A percentile compares a stretch with the other conserved stretches of the same genome.
Evolutionary conservation across 2,329 filamentous ascomycete species (phyloP).

Genomic region (Sporothrix sp.): DNA sequence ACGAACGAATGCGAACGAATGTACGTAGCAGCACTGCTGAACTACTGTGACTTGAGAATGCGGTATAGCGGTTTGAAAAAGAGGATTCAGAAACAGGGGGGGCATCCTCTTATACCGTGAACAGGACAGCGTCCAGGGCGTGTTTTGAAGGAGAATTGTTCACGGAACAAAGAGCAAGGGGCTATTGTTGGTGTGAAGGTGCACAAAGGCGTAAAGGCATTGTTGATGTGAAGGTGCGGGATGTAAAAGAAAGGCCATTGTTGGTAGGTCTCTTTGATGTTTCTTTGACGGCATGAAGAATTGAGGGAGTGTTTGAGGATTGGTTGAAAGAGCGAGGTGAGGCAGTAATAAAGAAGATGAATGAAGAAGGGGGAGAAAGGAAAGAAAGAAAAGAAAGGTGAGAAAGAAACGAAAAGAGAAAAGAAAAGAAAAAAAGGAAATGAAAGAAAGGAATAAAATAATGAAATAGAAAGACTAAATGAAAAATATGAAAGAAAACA

Average conservation of each 20-base stretch:
- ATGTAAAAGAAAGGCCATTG: too few species aligned
- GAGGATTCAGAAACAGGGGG: neutral
- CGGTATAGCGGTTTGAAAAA: neutral
- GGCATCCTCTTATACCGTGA: slow-evolving; percentile 6
- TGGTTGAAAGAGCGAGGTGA: too few species aligned
- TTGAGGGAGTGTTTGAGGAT: too few species aligned
- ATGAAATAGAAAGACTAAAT: neutral
- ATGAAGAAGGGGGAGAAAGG: neutral
- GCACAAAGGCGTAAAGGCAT: neutral
- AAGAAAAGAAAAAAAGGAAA: neutral
- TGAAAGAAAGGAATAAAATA: neutral
- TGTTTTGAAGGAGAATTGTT: neutral
- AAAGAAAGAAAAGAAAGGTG: neutral
- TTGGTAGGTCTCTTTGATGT: neutral
- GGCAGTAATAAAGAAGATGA: neutral
- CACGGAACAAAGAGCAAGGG: slow-evolving; percentile 1
- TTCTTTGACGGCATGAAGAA: too few species aligned
- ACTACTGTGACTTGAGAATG: too few species aligned
- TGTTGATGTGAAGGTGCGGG: too few species aligned
- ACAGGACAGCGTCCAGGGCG: neutral
- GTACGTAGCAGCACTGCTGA: slow-evolving; percentile 15
- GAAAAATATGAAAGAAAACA: neutral
- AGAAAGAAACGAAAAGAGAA: neutral
- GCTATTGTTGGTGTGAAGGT: too few species aligned
- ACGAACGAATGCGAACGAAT: neutral